A percentile compares a stretch with the other conserved stretches of the same genome.
Conservation (phyloP, 371 early-diverging fungal species). For the Smittium mucronatum region DNA sequence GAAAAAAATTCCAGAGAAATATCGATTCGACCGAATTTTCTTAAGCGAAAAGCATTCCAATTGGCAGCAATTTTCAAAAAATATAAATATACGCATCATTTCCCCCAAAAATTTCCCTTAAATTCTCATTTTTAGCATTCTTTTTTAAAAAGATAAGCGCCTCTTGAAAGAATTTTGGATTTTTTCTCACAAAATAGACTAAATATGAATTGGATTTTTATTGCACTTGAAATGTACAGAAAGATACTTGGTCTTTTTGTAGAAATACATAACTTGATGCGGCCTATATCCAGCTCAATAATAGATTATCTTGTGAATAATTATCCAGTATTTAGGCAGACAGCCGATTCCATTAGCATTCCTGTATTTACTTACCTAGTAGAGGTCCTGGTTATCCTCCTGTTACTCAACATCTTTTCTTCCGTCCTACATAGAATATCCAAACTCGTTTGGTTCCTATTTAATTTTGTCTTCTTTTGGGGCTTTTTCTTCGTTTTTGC, state of each 20-base stretch:
- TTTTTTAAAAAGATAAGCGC: too few species aligned
- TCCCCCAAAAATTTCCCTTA: too few species aligned
- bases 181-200: too few species aligned
- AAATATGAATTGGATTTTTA: background rate
- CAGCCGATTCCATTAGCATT: background rate
- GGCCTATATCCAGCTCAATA: background rate
- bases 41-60: too few species aligned
- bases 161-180: too few species aligned
- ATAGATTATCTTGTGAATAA: background rate
- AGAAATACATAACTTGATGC: background rate
- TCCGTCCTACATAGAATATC: background rate
- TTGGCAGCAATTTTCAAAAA: too few species aligned
- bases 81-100: too few species aligned
- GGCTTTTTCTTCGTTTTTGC: background rate
- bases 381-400: background rate
- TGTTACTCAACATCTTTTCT: background rate
- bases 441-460: background rate
- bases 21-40: too few species aligned
- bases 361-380: background rate
- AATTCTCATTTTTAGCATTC: too few species aligned
- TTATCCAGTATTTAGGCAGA: background rate
- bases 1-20: too few species aligned
- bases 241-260: background rate
- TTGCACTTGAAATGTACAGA: background rate
- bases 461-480: background rate